These are phyloP conservation scores for Aspergillus floridensis DNA, from an alignment of 2,329 filamentous ascomycete species.

Conservation along the genomic window DNA sequence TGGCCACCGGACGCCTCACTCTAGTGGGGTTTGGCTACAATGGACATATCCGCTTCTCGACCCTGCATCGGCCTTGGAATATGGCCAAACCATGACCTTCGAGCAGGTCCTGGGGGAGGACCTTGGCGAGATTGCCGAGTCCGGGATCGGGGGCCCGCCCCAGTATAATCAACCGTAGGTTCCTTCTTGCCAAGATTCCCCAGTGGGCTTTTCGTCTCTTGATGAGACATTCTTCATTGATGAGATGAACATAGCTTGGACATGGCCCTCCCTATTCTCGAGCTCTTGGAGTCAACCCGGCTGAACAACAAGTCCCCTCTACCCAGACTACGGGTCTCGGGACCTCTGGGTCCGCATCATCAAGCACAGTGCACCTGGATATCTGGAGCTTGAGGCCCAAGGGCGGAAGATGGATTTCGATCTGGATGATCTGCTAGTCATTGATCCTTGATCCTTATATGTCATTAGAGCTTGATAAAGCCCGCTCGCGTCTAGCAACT, in stretches of 20 bases:
- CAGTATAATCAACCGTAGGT: neutral
- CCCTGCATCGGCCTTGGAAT: neutral
- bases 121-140: neutral
- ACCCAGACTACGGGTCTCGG: neutral
- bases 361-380: conserved; percentile 7
- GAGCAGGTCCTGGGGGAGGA: neutral
- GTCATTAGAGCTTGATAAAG: too few species aligned
- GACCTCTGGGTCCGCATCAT: conserved; percentile 5
- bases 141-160: neutral
- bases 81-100: neutral
- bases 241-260: too few species aligned
- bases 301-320: conserved; percentile 5
- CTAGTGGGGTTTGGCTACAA: neutral
- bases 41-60: neutral
- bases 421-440: neutral
- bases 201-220: too few species aligned
- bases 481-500: too few species aligned
- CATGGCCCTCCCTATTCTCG: too few species aligned
- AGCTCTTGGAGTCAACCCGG: too few species aligned
- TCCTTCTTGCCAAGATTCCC: too few species aligned
- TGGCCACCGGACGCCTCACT: neutral
- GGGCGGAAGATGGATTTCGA: conserved; percentile 1
- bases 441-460: too few species aligned
- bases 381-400: conserved; percentile 4
- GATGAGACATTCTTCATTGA: too few species aligned